Percentiles rank a stretch among this genome's conserved stretches.
Conservation (phyloP, 2,329 filamentous ascomycete species). For the Pseudogymnoascus sp. region DNA sequence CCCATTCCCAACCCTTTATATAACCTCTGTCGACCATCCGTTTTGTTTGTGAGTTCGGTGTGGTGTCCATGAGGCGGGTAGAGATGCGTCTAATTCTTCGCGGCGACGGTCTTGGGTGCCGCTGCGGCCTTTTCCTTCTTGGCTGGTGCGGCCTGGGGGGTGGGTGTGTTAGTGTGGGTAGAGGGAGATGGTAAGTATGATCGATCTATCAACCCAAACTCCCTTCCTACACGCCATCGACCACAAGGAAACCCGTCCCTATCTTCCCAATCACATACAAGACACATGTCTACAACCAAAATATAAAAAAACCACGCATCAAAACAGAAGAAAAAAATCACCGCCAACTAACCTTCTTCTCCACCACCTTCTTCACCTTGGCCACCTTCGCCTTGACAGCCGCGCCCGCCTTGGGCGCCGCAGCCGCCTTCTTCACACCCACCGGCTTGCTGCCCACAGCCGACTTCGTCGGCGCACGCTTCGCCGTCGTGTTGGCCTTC, state of each 20-base stretch:
- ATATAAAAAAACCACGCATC: background rate
- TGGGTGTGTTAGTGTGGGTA: background rate
- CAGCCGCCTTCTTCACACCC: background rate
- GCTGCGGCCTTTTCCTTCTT: background rate
- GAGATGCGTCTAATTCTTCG: background rate
- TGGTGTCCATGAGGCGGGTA: background rate
- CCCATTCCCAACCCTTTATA: background rate
- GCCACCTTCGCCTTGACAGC: background rate
- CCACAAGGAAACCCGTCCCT: background rate
- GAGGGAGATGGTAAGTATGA: background rate
- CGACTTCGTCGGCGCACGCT: conserved; percentile 10
- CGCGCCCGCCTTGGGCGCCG: background rate
- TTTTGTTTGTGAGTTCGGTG: background rate
- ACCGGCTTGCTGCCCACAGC: background rate
- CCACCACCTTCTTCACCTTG: background rate
- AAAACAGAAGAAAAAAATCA: background rate
- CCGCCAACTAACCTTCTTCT: background rate
- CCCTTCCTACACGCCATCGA: background rate
- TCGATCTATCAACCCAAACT: background rate
- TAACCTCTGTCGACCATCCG: background rate
- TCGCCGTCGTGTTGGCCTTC: background rate
- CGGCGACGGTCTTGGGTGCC: background rate
- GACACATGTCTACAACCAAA: background rate
- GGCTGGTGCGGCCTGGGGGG: background rate
- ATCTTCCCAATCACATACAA: background rate